Base-by-base conservation (phyloP, 768 basidiomycete species). In the Kwoniella pini region DNA sequence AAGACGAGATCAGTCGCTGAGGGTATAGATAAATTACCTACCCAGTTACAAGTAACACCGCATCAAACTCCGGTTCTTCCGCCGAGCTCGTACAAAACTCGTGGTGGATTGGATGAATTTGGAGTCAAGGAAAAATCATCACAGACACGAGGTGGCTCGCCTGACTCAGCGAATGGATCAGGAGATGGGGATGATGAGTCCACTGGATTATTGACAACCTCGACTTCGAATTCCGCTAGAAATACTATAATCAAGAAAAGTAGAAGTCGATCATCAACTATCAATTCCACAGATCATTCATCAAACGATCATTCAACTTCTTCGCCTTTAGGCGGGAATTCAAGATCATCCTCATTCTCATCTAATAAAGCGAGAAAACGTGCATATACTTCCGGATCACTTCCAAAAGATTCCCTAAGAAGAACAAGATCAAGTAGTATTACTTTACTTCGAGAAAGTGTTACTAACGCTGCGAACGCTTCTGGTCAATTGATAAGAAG, bases 381-480 rank as follows among this genome's bases (percentile, higher is more conserved):
- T 4, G 49, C 61, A 0, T 42, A 56, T 15, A 46, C 62, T 12
- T 36, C 50, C 19, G n/a, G 24, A 2, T 46, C 49, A 28, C 49
- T 45, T 21, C 30, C 33, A 4, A 48, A 33, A 27, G 38, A 39
- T 10, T 45, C 22, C 4, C 28, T 63, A 26, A 54, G 27, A 22
- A 40, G 65, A 17, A 58, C 58, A 1, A 31, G 66, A 40, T 60
- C 58, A 31, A 67, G 64, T 43, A 49, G 43, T 42, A 44, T 67
- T n/a, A 42, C 40, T 0, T 19, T 63, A 9, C 45, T 67, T 9
- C 46, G 46, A 28, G 61, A 63, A 27, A 57, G 46, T 9, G 57
- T 57, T 1, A 28, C 43, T 22, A 52, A 54, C 21, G 54, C 46
- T 5, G 58, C 30, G 9, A 36, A 27, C 24, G 57, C 49, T 12